These are phyloP conservation scores for Pichia sp. DNA, from an alignment of 1,139 yeast species.

Conservation along the genomic window DNA sequence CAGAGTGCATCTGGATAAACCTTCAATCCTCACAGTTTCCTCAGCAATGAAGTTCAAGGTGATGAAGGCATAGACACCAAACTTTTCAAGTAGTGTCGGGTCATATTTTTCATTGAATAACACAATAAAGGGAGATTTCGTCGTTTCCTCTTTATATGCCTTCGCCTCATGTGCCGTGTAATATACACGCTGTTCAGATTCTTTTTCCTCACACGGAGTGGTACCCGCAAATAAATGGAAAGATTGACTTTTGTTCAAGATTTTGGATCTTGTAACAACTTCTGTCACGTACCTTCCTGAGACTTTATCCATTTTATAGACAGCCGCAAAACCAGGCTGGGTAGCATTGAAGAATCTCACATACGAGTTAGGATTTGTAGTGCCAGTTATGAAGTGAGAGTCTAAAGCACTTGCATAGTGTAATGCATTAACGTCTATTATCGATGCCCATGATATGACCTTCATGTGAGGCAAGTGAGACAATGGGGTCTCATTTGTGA, in stretches of 20 bases:
- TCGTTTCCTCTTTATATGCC: conserved; percentile 51
- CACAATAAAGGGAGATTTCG: conserved; percentile 56
- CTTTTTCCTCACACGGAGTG: not conserved
- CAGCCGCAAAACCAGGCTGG: conserved; percentile 14
- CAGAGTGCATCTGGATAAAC: conserved; percentile 11
- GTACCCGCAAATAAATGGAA: conserved; percentile 59
- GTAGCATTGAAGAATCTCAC: conserved; percentile 24
- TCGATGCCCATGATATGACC: conserved; percentile 63
- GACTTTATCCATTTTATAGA: conserved; percentile 19
- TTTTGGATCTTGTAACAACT: conserved; percentile 66
- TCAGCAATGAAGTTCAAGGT: conserved; percentile 32
- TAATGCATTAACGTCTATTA: conserved; percentile 46
- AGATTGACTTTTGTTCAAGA: conserved; percentile 73
- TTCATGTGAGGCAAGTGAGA: conserved; percentile 56
- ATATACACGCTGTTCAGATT: conserved; percentile 41
- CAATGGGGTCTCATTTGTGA: conserved; percentile 79
- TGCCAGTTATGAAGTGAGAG: conserved; percentile 14
- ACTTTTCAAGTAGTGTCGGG: conserved; percentile 28
- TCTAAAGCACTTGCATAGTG: conserved; percentile 33
- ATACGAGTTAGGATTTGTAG: conserved; percentile 15
- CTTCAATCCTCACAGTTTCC: conserved; percentile 20
- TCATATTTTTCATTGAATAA: conserved; percentile 49
- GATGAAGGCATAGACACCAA: conserved; percentile 40
- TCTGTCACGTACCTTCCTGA: conserved; percentile 44
- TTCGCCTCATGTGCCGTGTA: conserved; percentile 74